Evolutionary conservation across 2,329 filamentous ascomycete genomes (phyloP), one percentile per base, ranked within the genome.

Genomic region (Dactylellina parvicollis): DNA sequence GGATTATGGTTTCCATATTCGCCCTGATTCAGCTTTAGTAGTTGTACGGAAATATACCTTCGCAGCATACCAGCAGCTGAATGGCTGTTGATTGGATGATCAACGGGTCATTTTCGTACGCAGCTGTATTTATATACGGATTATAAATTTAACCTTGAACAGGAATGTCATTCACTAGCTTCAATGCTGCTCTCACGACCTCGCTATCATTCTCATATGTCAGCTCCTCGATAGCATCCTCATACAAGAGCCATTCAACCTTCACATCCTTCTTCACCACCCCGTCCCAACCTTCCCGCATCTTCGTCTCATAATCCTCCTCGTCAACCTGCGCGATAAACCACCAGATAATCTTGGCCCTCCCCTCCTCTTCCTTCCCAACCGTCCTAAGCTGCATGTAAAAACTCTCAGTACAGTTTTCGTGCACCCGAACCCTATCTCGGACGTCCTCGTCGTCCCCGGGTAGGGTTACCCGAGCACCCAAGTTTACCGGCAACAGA

Each of bases 281-380:
- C 8, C 56, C 56, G 59, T 70, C 55, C 55, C 55, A 67, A 14
- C 42, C 50, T 32, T 47, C 61, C 8, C 3, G 20, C 10, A 42
- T 26, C 34, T 59, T 67, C 26, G 32, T 57, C 14, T 57, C 55
- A 36, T 61, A 60, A 47, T 70, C 65, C 18, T 49, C 55, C 34
- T 61, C 64, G n/a, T 69, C 55, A 20, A 69, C 56, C 18, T 26
- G 14, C 12, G 34, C 64, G 4, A 69, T 36, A 47, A 54, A 69
- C 64, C 64, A 69, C 64, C 64, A 69, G 14, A 69, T 59, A 18
- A 70, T 50, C 55, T 70, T 61, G 14, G 22, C 65, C 16, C 52
- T 50, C 10, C 36, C 38, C n/a, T 70, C 49, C 8, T 36, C 28
- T n/a, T 36, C 16, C 9, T 46, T 46, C 16, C 64, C 64, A 28